phyloP scores from a whole-genome alignment of 2,329 filamentous ascomycete species.

The Trematosphaeria pertusa region DNA sequence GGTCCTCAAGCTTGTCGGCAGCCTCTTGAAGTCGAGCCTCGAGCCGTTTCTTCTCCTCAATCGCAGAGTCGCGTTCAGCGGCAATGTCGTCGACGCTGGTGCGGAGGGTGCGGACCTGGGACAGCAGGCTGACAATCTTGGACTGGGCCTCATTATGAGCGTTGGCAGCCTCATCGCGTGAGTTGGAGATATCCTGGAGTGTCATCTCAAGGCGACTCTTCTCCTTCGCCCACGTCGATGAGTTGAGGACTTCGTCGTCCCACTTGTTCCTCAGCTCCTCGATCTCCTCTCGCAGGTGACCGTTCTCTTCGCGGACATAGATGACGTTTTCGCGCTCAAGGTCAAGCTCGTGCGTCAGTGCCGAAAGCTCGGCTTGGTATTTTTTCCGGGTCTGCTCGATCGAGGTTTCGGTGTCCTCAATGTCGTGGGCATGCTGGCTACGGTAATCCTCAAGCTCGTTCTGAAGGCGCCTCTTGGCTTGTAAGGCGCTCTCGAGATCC shows the following conservation, averaged over 20 bases:
- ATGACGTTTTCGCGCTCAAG: constrained; percentile 90
- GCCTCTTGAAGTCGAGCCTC: constrained; percentile 87
- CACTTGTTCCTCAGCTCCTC: constrained; percentile 95
- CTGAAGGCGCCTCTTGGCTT: constrained; percentile 92
- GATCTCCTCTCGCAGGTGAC: constrained; percentile 89
- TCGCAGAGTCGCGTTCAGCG: constrained; percentile 81
- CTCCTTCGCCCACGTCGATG: constrained; percentile 97
- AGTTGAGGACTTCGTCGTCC: constrained; percentile 98
- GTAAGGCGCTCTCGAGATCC: constrained; percentile 82
- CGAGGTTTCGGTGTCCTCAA: constrained; percentile 94
- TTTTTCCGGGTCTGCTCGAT: constrained; percentile 98
- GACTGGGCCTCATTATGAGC: constrained; percentile 95
- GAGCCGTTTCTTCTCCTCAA: constrained; percentile 88
- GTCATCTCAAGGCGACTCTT: constrained; percentile 91
- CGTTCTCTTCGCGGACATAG: constrained; percentile 82
- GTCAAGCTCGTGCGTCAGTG: constrained; percentile 89
- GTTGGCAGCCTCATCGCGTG: constrained; percentile 89
- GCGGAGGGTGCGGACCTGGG: constrained; percentile 84
- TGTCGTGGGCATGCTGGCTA: constrained; percentile 91
- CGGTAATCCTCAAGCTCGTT: constrained; percentile 98
- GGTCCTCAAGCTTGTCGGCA: constrained; percentile 84
- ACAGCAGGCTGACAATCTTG: constrained; percentile 88
- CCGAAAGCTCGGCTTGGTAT: constrained; percentile 91
- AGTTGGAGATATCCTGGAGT: constrained; percentile 84
- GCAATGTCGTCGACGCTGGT: constrained; percentile 85